Conservation (phyloP, 129 eudicot species). For the Ambrosia trifida region DNA sequence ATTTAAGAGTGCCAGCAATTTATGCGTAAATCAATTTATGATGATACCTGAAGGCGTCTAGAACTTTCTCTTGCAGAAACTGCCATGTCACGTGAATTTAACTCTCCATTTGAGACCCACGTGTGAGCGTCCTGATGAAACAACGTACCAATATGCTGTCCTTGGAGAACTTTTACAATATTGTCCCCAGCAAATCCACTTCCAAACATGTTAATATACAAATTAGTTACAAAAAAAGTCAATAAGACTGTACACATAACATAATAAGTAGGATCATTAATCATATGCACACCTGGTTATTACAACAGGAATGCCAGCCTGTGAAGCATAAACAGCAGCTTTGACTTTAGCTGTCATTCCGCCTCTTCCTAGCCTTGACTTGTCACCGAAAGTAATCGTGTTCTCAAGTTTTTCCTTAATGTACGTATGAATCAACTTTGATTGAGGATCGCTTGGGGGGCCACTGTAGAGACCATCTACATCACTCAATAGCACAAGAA, state of each 20-base stretch:
- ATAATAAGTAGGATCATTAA: not conserved
- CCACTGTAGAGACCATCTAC: conserved; percentile 98
- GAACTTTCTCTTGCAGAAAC: conserved; percentile 92
- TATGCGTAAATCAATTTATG: conserved; percentile 6
- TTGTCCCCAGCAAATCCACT: conserved; percentile 77
- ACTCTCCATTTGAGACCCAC: conserved; percentile 58
- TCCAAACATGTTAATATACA: conserved; percentile 6
- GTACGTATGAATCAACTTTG: conserved; percentile 57
- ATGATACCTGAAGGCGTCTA: conserved; percentile 74
- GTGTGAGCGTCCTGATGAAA: conserved; percentile 79
- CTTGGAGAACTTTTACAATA: conserved; percentile 68
- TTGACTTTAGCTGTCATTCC: conserved; percentile 99
- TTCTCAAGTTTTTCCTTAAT: conserved; percentile 66
- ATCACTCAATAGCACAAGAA: conserved; percentile 84
- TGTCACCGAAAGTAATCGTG: conserved; percentile 87
- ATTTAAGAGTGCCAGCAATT: not conserved
- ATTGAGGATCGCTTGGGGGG: conserved; percentile 84
- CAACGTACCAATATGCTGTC: conserved; percentile 69
- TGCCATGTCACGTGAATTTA: conserved; percentile 79
- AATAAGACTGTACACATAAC: not conserved
- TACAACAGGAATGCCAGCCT: conserved; percentile 92
- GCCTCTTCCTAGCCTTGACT: conserved; percentile 94
- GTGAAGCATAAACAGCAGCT: conserved; percentile 94
- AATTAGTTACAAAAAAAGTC: conserved; percentile 2
- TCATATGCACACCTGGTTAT: conserved; percentile 63